These are phyloP conservation scores for Lachnellula occidentalis DNA, from an alignment of 2,329 filamentous ascomycete species.

Conservation along the genomic window DNA sequence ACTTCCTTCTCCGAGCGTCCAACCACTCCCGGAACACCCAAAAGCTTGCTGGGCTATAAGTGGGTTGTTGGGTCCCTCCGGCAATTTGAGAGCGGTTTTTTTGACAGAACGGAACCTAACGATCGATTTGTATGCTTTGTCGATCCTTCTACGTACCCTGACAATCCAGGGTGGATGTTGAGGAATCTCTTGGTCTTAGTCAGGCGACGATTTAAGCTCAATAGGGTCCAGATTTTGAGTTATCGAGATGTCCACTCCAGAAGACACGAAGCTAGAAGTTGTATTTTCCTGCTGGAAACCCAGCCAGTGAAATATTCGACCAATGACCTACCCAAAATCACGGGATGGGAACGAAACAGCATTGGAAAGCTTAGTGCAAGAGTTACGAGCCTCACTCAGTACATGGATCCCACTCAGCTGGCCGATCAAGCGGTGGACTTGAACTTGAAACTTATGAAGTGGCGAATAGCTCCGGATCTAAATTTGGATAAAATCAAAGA, in stretches of 20 bases:
- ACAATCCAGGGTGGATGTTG: conserved; percentile 87
- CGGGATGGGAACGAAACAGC: conserved; percentile 87
- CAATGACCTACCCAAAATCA: conserved; percentile 73
- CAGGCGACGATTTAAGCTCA: conserved; percentile 72
- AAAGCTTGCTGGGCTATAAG: conserved; percentile 50
- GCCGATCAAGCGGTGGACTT: conserved; percentile 94
- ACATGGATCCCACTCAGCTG: conserved; percentile 83
- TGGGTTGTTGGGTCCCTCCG: conserved; percentile 77
- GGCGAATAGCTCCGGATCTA: conserved; percentile 85
- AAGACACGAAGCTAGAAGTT: conserved; percentile 74
- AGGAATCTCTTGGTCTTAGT: conserved; percentile 84
- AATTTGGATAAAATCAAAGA: conserved; percentile 84
- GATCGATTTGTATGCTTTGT: conserved; percentile 83
- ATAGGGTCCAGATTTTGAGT: conserved; percentile 76
- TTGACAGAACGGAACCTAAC: conserved; percentile 62
- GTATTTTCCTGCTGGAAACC: conserved; percentile 54
- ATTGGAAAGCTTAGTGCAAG: conserved; percentile 72
- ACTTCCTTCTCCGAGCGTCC: conserved; percentile 27
- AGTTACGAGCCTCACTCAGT: conserved; percentile 78
- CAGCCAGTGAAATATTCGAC: conserved; percentile 22
- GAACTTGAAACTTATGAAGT: conserved; percentile 98
- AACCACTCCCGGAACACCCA: conserved; percentile 46
- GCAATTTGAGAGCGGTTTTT: conserved; percentile 82
- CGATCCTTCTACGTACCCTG: conserved; percentile 84
- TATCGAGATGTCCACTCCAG: conserved; percentile 78